Base-by-base conservation (phyloP, 2,329 filamentous ascomycete genomes). In the Colletotrichum somersetense region DNA sequence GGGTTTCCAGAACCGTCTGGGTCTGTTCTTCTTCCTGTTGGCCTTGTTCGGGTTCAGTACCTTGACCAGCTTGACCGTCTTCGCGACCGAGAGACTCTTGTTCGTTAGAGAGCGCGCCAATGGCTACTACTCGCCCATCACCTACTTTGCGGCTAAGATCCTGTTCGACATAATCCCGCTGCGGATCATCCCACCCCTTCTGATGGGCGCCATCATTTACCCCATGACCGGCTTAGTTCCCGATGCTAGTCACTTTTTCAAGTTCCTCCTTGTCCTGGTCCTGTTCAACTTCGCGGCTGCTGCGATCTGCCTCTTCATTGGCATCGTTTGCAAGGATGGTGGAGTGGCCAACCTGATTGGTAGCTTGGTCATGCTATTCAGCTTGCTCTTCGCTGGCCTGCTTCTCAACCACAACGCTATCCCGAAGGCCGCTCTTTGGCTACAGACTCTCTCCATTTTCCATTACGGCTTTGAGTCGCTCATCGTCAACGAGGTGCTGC, bases 41-140 rank as follows among this genome's bases (percentile, higher is more conserved):
- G 95, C 96, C 0, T 88, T 99, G 2, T 99, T 98, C 77, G 96
- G 96, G 12, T 99, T 99, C 85, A 97, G 94, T 81, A 98, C 96
- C 0, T 86, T 99, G 50, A 98, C 96, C 0, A 97, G 93, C 77
- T 86, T 99, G 66, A 97, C 93, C 40, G 96, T 98, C 14, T 99
- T 99, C 81, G 95, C 95, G 0, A 89, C 93, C 0, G 96, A 99
- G 81, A 89, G 96, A 56, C 88, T 98, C 10, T 85, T 99, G 48
- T 99, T 99, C 80, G 91, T 97, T 14, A 90, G 96, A 61, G 96
- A 99, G 82, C 89, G 96, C 74, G 96, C 96, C 48, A 99, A 99
- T 80, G 96, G 96, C 1, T 99, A 99, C 83, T 99, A 99, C 81
- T 89, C 93, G 0, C 96, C 96, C 0, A 87, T 97, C 62, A 97